A percentile compares a stretch with the other conserved stretches of the same genome.
phyloP scores from a whole-genome alignment of 2,329 filamentous ascomycete genomes.

The Stachybotrys chlorohalonatus region DNA sequence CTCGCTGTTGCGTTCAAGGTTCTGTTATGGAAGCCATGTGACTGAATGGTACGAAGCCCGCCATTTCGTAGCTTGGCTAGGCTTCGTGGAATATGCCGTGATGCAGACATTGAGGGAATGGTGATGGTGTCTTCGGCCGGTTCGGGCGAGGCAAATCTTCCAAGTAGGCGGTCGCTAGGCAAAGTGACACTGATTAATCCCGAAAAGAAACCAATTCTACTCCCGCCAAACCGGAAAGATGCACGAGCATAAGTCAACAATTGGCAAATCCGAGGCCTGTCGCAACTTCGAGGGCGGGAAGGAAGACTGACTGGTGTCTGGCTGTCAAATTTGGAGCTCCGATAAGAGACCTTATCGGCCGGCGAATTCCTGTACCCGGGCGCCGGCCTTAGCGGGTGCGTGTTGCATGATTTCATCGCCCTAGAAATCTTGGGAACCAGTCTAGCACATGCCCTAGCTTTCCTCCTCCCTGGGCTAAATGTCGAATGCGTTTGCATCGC shows the following conservation, averaged over 20 bases:
- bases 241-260: background rate
- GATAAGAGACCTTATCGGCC: conserved; percentile 19
- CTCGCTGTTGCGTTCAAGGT: background rate
- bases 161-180: no score
- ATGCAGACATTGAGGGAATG: conserved; percentile 17
- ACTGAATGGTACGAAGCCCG: conserved; percentile 6
- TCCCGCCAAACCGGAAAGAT: no score
- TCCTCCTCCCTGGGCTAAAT: background rate
- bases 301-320: conserved; percentile 6
- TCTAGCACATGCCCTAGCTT: background rate
- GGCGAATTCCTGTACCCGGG: conserved; percentile 25
- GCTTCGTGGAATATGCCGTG: conserved; percentile 21
- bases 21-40: background rate
- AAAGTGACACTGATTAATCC: no score
- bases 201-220: no score
- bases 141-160: background rate
- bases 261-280: background rate
- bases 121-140: conserved; percentile 1
- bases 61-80: conserved; percentile 21
- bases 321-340: conserved; percentile 8
- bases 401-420: conserved; percentile 21
- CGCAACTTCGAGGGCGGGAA: conserved; percentile 7
- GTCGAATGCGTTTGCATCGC: conserved; percentile 15
- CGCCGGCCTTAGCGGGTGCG: conserved; percentile 13
- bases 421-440: background rate